phyloP scores from a whole-genome alignment of 371 early-diverging fungal species.

The Catenaria anguillulae region DNA sequence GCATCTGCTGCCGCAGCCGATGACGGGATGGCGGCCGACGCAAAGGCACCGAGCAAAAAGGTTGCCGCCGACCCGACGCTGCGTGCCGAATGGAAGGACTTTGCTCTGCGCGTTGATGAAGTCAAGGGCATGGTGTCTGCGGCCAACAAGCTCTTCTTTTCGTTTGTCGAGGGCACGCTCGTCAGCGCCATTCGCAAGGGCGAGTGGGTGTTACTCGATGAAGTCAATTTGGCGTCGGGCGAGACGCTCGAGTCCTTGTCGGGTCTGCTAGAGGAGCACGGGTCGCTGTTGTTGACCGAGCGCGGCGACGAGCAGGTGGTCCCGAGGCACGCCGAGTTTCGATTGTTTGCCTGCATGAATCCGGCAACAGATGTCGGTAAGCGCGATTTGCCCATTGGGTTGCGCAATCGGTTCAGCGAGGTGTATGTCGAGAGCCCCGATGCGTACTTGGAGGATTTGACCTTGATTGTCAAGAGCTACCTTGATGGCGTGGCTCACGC shows the following conservation, averaged over 20 bases:
- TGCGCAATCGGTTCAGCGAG: constrained; percentile 86
- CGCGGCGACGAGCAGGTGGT: constrained; percentile 68
- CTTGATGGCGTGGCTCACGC: constrained; percentile 37
- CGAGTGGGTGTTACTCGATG: constrained; percentile 97
- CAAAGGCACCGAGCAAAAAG: too few species aligned
- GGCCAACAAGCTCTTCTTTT: constrained; percentile 31
- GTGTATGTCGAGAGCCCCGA: constrained; percentile 89
- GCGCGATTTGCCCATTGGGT: constrained; percentile 80
- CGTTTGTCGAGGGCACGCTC: constrained; percentile 86
- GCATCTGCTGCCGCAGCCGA: not conserved
- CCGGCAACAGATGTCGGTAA: constrained; percentile 99
- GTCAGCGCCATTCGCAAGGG: constrained; percentile 84
- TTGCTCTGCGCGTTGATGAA: not conserved
- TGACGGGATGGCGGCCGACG: not conserved
- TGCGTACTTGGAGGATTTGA: constrained; percentile 54
- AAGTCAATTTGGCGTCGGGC: constrained; percentile 92
- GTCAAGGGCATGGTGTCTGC: not conserved
- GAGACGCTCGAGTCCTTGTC: constrained; percentile 88
- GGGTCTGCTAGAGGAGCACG: constrained; percentile 71
- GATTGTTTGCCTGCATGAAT: constrained; percentile 99
- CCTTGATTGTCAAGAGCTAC: constrained; percentile 63
- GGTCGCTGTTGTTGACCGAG: constrained; percentile 71
- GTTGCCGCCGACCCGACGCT: not conserved
- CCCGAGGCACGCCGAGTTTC: constrained; percentile 84
- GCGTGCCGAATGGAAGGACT: constrained; percentile 7